Percentiles rank a stretch among this genome's conserved stretches.
Conservation (phyloP, 257 asterid genomes). For the Solanum megistacrolobum region DNA sequence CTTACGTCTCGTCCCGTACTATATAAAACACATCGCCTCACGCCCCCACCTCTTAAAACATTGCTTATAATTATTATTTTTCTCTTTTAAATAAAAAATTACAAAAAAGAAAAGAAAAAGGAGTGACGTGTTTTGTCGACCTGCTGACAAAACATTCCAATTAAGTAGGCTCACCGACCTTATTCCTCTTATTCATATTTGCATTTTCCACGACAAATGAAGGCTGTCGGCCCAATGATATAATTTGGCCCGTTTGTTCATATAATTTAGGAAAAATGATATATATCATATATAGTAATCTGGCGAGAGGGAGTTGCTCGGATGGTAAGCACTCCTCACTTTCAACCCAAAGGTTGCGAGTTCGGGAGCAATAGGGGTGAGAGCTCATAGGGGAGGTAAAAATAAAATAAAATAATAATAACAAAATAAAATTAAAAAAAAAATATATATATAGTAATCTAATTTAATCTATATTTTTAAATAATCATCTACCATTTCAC, state of each 20-base stretch:
- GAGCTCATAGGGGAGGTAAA: no score
- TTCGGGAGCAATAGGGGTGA: no score
- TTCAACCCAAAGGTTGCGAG: rapidly evolving
- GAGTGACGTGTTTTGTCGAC: not conserved
- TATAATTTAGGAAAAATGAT: not conserved
- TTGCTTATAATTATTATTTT: not conserved
- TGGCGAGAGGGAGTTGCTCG: no score
- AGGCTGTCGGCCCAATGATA: not conserved
- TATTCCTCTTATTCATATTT: not conserved
- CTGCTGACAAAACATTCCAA: not conserved
- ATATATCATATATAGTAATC: no score
- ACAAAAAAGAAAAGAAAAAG: not conserved
- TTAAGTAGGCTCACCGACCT: not conserved
- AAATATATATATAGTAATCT: no score
- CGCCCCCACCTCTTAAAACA: no score
- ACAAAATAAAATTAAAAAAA: no score
- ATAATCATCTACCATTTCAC: no score
- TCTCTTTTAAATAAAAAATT: not conserved
- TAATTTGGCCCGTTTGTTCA: not conserved
- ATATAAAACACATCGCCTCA: no score
- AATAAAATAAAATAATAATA: no score
- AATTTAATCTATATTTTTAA: not conserved
- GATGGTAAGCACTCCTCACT: no score
- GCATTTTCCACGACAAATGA: not conserved
- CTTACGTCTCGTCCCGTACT: no score